phyloP scores from a whole-genome alignment of 192 early-diverging fungal genomes.

The Spizellomyces sp. region DNA sequence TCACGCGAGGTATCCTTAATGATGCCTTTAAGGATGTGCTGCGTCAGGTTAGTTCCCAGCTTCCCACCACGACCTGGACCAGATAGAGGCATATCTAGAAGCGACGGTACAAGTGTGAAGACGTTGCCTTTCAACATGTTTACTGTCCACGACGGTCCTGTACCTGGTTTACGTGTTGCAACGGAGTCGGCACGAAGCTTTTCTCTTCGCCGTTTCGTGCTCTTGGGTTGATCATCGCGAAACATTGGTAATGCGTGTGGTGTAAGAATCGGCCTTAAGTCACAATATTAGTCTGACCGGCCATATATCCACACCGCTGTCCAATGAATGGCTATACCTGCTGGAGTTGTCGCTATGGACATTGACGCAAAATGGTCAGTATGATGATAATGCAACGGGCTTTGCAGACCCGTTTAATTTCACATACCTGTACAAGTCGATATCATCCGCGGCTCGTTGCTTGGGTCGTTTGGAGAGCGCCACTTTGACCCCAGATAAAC shows the following conservation, averaged over 20 bases:
- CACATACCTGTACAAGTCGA: constrained; percentile 26
- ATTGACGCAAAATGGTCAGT: neutral
- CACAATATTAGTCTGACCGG: neutral
- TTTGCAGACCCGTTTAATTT: neutral
- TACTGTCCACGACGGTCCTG: neutral
- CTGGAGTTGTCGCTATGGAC: constrained; percentile 10
- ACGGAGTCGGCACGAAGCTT: constrained; percentile 72
- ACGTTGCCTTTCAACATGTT: too few relatives aligned
- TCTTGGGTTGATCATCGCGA: constrained; percentile 63
- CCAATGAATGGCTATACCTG: neutral
- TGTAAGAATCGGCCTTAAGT: constrained; percentile 72
- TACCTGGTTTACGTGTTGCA: constrained; percentile 74
- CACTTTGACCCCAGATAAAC: constrained; percentile 71
- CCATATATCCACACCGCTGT: neutral
- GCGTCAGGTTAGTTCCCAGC: constrained; percentile 79
- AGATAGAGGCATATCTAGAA: constrained; percentile 64
- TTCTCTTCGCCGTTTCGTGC: constrained; percentile 71
- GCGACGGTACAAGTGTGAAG: neutral
- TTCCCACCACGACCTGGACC: constrained; percentile 86
- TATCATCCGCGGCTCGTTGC: constrained; percentile 51
- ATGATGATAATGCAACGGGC: neutral
- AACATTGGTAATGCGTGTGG: constrained; percentile 90
- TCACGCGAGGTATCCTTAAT: constrained; percentile 60
- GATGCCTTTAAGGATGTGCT: constrained; percentile 77
- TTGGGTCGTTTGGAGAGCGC: constrained; percentile 70